Conservation (phyloP, 192 early-diverging fungal species). For the Mortierella hygrophila region DNA sequence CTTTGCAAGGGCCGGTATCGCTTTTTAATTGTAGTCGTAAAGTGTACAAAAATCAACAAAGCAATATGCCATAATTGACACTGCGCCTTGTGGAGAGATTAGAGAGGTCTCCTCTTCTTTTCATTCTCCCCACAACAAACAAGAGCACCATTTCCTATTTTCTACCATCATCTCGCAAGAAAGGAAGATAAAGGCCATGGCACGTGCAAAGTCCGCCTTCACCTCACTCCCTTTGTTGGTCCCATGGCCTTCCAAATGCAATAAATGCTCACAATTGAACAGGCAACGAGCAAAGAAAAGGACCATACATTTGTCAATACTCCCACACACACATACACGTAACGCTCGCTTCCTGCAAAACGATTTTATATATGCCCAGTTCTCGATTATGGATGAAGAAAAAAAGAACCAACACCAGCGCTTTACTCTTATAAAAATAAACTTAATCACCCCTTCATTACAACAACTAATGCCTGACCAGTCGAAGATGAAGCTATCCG, state of each 20-base stretch:
- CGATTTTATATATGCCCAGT: too few species aligned
- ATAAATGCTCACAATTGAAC: neutral
- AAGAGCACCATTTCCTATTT: neutral
- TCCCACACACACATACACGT: too few species aligned
- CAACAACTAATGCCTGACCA: too few species aligned
- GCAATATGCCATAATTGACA: neutral
- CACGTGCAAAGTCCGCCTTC: neutral
- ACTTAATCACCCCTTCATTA: too few species aligned
- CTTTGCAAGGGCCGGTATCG: neutral
- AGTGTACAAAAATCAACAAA: slow-evolving; percentile 6
- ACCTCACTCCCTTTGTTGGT: neutral
- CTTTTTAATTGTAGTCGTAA: neutral
- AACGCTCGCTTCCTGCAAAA: too few species aligned
- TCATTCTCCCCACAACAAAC: neutral
- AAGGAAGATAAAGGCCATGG: neutral
- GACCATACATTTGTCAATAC: neutral
- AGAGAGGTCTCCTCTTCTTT: neutral
- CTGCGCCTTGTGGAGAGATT: neutral
- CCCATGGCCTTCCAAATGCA: neutral
- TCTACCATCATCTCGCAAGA: neutral
- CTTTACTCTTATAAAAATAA: too few species aligned
- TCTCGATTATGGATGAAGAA: too few species aligned
- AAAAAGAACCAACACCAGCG: too few species aligned
- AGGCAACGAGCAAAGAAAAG: neutral
- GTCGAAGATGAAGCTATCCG: too few species aligned